Evolutionary conservation across 2,329 filamentous ascomycete species (phyloP), one percentile per base, ranked within the genome.

Genomic region (Phyllosticta paracitricarpa): DNA sequence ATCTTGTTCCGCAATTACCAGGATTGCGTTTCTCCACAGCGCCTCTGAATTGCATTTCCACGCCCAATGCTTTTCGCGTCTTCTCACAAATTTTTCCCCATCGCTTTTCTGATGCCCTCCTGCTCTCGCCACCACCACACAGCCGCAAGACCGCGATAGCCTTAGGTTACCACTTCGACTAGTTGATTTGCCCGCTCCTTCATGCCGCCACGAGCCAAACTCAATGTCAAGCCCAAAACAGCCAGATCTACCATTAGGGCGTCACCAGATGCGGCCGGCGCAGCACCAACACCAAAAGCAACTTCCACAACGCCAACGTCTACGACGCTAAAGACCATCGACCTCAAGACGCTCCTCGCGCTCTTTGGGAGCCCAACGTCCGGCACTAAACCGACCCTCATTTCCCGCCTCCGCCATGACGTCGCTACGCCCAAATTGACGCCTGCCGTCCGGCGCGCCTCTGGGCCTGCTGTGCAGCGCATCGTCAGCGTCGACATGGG

Each of bases 401-500:
- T 77, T 10, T 66, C 74, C n/a, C 79, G 82, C 0, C 75, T 89
- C 19, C 67, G 75, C 30, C 68, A 74, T 59, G 75, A 77, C 57
- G 67, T 77, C 48, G 48, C 28, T 10, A 33, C 55, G 22, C 51
- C 56, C 25, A 58, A 55, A 35, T 52, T 62, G 19, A 25, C 51
- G n/a, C 14, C 57, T 58, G 60, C 24, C 22, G 1, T 40, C 33
- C 33, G 14, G 40, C 40, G 40, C 40, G 1, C 14, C 5, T n/a
- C 14, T 7, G n/a, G 40, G 14, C n/a, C 40, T n/a, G 35, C 2
- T 19, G 53, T 19, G 22, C 33, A 77, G 66, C 79, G 85, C 53
- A 79, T 94, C 25, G 72, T 94, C 35, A 92, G 89, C 70, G 87
- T 95, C 64, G 90, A 95, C 71, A 88, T 94, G 84, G 90, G 90